A percentile compares a stretch with the other conserved stretches of the same genome.
Conservation (phyloP, 2,329 filamentous ascomycete genomes). For the Talaromyces marneffei region DNA sequence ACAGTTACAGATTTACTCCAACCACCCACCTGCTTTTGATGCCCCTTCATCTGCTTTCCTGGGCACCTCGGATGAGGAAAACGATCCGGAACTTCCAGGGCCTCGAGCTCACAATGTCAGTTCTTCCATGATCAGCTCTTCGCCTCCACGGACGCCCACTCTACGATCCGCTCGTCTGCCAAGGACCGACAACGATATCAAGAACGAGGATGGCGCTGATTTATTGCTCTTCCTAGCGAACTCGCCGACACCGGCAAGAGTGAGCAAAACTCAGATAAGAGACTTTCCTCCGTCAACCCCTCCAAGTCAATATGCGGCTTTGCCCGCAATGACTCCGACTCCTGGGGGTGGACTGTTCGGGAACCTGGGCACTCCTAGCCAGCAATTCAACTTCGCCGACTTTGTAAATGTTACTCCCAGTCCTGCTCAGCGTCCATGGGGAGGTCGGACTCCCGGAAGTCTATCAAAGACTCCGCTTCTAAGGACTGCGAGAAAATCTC, state of each 20-base stretch:
- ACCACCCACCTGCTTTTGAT: constrained; percentile 68
- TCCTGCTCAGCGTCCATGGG: constrained; percentile 81
- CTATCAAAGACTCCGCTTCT: constrained; percentile 62
- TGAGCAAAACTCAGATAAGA: constrained; percentile 43
- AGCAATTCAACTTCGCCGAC: constrained; percentile 88
- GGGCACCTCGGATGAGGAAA: constrained; percentile 60
- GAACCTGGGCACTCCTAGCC: constrained; percentile 68
- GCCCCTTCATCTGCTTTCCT: constrained; percentile 54
- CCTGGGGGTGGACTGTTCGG: constrained; percentile 69
- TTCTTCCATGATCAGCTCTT: constrained; percentile 61
- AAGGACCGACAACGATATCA: constrained; percentile 47
- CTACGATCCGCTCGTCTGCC: constrained; percentile 50
- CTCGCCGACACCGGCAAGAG: constrained; percentile 78
- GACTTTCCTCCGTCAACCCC: constrained; percentile 66
- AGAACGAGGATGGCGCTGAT: constrained; percentile 74
- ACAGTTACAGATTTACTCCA: constrained; percentile 69
- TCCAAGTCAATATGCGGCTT: constrained; percentile 55
- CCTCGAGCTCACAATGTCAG: constrained; percentile 33
- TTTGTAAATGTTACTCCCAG: constrained; percentile 97
- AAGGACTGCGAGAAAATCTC: constrained; percentile 64
- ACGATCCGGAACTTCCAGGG: constrained; percentile 72
- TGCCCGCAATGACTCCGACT: constrained; percentile 50
- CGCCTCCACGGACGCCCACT: constrained; percentile 77
- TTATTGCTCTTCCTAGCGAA: constrained; percentile 79
- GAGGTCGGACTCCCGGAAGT: constrained; percentile 50